Evolutionary conservation across 2,329 filamentous ascomycete genomes (phyloP).

Genomic region (Coniochaeta prunicola): DNA sequence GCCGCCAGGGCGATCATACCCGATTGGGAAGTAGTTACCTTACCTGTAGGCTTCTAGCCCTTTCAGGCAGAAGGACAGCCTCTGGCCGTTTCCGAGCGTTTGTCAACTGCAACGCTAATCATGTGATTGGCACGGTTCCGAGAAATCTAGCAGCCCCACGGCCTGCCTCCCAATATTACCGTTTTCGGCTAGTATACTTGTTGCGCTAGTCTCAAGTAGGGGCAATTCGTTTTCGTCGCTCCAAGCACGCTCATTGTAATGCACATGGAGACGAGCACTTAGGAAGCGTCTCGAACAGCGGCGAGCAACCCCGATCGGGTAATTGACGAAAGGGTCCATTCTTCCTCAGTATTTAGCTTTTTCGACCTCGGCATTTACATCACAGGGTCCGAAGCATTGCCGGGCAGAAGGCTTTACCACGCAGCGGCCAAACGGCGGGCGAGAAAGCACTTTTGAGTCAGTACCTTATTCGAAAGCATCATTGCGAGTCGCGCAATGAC

Average conservation of each 20-base stretch:
- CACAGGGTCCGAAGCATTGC: no score
- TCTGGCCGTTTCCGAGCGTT: not conserved
- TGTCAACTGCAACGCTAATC: not conserved
- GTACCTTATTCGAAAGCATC: not conserved
- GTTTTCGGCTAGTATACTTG: not conserved
- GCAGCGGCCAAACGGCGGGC: not conserved
- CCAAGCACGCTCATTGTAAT: no score
- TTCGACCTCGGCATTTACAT: not conserved
- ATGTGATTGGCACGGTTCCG: conserved; percentile 1
- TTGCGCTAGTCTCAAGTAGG: not conserved
- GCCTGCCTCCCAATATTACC: not conserved
- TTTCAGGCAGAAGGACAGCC: not conserved
- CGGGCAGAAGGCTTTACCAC: not conserved
- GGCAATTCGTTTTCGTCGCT: not conserved
- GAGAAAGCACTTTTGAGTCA: not conserved
- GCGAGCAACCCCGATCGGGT: no score
- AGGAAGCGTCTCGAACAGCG: no score
- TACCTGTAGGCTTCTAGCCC: no score
- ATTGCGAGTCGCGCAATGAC: not conserved
- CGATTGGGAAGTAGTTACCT: not conserved
- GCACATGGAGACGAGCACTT: no score
- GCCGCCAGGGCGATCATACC: not conserved
- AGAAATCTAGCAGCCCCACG: not conserved
- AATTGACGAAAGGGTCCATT: no score
- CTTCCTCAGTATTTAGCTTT: not conserved